Evolutionary conservation across 805 yeast genomes (phyloP).

Genomic region (Candida boleticola): DNA sequence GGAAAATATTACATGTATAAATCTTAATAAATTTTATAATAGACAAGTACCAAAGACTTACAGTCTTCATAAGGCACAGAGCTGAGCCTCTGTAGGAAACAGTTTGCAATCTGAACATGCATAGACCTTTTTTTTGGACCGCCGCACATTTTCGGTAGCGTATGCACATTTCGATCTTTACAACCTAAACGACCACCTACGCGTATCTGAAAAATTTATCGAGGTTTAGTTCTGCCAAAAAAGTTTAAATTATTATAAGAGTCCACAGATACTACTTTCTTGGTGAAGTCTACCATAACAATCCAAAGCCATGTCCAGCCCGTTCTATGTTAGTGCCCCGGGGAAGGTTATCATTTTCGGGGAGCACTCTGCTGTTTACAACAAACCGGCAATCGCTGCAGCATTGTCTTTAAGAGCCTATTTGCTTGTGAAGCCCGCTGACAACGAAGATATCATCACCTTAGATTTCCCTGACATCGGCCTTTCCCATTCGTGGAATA

Average conservation of each 20-base stretch:
- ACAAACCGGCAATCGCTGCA: conserved; percentile 95
- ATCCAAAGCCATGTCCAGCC: conserved; percentile 22
- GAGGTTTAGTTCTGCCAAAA: no score
- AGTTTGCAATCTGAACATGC: no score
- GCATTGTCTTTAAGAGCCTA: conserved; percentile 86
- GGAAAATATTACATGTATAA: no score
- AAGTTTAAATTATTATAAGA: no score
- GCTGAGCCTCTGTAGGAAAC: not conserved
- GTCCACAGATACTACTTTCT: not conserved
- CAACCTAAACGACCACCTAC: no score
- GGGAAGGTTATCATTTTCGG: conserved; percentile 96
- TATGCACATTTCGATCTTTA: no score
- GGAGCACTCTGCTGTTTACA: conserved; percentile 93
- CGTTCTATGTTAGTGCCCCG: conserved; percentile 87
- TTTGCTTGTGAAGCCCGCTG: conserved; percentile 55
- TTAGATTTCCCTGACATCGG: conserved; percentile 84
- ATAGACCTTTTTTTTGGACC: no score
- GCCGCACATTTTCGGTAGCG: no score
- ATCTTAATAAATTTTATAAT: not conserved
- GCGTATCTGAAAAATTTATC: no score
- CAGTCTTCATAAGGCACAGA: not conserved
- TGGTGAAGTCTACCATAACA: not conserved
- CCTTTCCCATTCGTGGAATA: conserved; percentile 63
- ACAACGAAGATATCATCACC: conserved; percentile 41
- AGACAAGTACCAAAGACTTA: not conserved